phyloP scores from a whole-genome alignment of 768 basidiomycete species.

The Asterophora lycoperdoides region DNA sequence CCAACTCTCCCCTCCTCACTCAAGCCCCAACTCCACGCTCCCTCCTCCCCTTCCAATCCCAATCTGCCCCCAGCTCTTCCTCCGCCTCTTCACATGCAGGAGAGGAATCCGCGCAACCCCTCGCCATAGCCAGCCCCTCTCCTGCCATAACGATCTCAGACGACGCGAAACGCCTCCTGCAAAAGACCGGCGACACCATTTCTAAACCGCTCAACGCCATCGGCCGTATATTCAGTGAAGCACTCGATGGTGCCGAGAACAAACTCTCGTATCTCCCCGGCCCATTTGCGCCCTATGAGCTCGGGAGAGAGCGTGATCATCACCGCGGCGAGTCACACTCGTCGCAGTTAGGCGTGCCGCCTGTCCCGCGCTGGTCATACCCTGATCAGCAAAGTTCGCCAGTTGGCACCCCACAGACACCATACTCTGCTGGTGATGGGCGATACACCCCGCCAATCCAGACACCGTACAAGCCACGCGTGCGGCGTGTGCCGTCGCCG shows the following conservation, averaged over 20 bases:
- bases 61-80: no score
- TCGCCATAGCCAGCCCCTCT: slow-evolving; percentile 55
- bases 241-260: slow-evolving; percentile 67
- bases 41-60: slow-evolving; percentile 12
- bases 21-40: slow-evolving; percentile 25
- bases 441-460: slow-evolving; percentile 38
- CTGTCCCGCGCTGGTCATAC: slow-evolving; percentile 35
- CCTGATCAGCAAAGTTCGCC: slow-evolving; percentile 26
- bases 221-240: slow-evolving; percentile 82
- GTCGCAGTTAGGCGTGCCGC: no score
- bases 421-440: slow-evolving; percentile 37
- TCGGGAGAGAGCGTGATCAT: slow-evolving; percentile 42
- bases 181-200: slow-evolving; percentile 87
- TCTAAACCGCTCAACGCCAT: slow-evolving; percentile 90
- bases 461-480: slow-evolving; percentile 73
- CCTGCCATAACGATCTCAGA: slow-evolving; percentile 46
- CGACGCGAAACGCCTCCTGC: slow-evolving; percentile 79
- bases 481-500: slow-evolving; percentile 50
- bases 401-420: slow-evolving; percentile 23
- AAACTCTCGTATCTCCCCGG: slow-evolving; percentile 62
- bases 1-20: slow-evolving; percentile 31
- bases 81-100: slow-evolving; percentile 56
- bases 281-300: slow-evolving; percentile 65
- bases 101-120: slow-evolving; percentile 84
- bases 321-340: no score